phyloP scores from a whole-genome alignment of 176 grass and related monocot genomes.

The Carex littledalei region DNA sequence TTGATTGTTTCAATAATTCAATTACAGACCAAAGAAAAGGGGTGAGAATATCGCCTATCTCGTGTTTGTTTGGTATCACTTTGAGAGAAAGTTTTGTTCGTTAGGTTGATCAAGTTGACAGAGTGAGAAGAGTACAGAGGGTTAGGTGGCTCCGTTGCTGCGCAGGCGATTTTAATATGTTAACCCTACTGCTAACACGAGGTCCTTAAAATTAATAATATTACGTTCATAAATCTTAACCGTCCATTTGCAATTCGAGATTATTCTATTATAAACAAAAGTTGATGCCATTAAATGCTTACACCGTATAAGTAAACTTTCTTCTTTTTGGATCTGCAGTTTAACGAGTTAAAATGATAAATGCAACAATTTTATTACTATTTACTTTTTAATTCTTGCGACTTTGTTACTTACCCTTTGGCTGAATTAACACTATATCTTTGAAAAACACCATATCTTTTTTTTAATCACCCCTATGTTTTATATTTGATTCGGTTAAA shows the following conservation, averaged over 20 bases:
- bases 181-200: background rate
- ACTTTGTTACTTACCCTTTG: no score
- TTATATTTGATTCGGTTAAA: no score
- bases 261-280: background rate
- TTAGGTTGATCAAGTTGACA: background rate
- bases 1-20: background rate
- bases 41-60: slow-evolving; percentile 22
- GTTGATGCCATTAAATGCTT: background rate
- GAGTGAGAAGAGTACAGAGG: background rate
- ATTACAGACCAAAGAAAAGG: background rate
- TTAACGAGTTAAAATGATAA: background rate
- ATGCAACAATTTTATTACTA: no score
- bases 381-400: no score
- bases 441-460: no score
- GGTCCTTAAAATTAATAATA: no score
- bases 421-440: no score
- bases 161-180: no score
- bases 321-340: background rate
- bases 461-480: no score
- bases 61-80: slow-evolving; percentile 1
- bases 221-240: background rate
- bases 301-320: background rate
- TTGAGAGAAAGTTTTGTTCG: background rate
- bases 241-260: background rate
- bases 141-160: background rate